A percentile compares a stretch with the other conserved stretches of the same genome.
Evolutionary conservation across 306 rosid genomes (phyloP).

Genomic region (Castanea sativa): DNA sequence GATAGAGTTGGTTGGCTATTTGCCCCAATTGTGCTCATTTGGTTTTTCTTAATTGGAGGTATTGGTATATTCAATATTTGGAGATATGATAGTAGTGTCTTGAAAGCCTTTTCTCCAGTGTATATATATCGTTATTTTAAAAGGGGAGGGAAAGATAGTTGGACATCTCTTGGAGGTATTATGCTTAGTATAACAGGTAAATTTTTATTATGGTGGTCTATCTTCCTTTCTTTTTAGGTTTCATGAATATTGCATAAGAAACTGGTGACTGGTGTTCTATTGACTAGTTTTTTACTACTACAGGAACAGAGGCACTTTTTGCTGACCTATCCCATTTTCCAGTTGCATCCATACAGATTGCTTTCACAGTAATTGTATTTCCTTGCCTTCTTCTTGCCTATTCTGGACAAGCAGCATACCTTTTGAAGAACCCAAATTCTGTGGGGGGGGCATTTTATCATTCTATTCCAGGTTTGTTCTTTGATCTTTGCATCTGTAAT

Average conservation of each 20-base stretch:
- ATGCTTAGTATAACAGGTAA: slow-evolving; percentile 97
- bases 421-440: slow-evolving; percentile 52
- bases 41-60: slow-evolving; percentile 93
- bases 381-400: slow-evolving; percentile 97
- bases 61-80: slow-evolving; percentile 88
- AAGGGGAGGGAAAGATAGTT: slow-evolving; percentile 69
- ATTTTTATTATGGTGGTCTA: background rate
- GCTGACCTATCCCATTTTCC: slow-evolving; percentile 96
- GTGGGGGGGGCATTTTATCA: slow-evolving; percentile 64
- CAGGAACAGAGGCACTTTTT: slow-evolving; percentile 99
- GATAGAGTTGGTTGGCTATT: slow-evolving; percentile 99
- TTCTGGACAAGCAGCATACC: slow-evolving; percentile 97
- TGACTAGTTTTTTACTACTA: slow-evolving; percentile 26
- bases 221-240: background rate
- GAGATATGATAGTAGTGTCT: slow-evolving; percentile 64
- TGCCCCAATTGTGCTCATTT: slow-evolving; percentile 92
- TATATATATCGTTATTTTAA: slow-evolving; percentile 73
- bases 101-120: slow-evolving; percentile 86
- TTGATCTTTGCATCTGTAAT: background rate
- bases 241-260: background rate
- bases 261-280: slow-evolving; percentile 24
- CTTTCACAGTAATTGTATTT: slow-evolving; percentile 87
- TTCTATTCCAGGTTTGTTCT: slow-evolving; percentile 85
- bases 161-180: slow-evolving; percentile 96
- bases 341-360: slow-evolving; percentile 92